Evolutionary conservation across 2,329 filamentous ascomycete genomes (phyloP).

Genomic region (Pyrenochaeta sp.): DNA sequence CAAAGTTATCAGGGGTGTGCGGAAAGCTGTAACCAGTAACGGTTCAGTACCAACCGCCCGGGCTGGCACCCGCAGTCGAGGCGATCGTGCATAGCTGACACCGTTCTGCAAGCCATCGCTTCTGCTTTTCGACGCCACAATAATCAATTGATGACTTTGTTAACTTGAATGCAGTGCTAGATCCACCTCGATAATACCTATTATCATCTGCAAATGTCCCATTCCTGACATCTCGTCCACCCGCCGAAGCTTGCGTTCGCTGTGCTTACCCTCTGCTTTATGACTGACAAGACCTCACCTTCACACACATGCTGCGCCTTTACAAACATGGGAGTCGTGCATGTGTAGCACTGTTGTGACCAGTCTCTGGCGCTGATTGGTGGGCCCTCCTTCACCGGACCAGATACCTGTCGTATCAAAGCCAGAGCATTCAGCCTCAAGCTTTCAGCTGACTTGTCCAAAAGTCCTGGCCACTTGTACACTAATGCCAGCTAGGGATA

Average conservation of each 20-base stretch:
- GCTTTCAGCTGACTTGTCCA: not conserved
- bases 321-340: too few relatives aligned
- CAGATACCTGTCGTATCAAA: conserved; percentile 17
- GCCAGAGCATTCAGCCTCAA: conserved; percentile 3
- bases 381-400: conserved; percentile 13
- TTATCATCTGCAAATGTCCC: too few relatives aligned
- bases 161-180: too few relatives aligned
- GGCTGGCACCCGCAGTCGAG: conserved; percentile 1
- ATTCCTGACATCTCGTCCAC: too few relatives aligned
- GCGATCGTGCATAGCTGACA: conserved; percentile 1
- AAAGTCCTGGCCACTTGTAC: not conserved
- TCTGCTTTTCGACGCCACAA: too few relatives aligned
- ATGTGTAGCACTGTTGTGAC: conserved; percentile 5
- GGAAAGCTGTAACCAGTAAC: not conserved
- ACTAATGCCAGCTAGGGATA: not conserved
- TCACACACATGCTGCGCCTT: too few relatives aligned
- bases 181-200: too few relatives aligned
- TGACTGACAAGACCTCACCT: too few relatives aligned
- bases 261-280: too few relatives aligned
- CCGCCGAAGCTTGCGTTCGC: too few relatives aligned
- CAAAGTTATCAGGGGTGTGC: not conserved
- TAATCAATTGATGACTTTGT: too few relatives aligned
- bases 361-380: conserved; percentile 6
- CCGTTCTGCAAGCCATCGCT: not conserved
- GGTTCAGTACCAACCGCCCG: conserved; percentile 5